These are phyloP conservation scores for Tylopilus balloui DNA, from an alignment of 768 basidiomycete species.

Conservation along the genomic window DNA sequence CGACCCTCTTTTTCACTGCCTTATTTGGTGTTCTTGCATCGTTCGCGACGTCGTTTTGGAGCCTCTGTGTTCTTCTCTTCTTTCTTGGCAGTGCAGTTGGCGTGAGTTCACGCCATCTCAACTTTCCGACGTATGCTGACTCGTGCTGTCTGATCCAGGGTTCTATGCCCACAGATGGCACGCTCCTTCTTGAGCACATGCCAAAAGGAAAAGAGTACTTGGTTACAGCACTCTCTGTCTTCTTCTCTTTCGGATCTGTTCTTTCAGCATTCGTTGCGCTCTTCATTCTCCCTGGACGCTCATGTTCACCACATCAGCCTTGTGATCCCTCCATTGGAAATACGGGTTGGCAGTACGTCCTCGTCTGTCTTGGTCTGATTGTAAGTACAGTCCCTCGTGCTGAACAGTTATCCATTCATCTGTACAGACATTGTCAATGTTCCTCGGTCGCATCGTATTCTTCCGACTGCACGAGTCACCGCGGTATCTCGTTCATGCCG, in stretches of 20 bases:
- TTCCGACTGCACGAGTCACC: slow-evolving; percentile 95
- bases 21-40: slow-evolving; percentile 82
- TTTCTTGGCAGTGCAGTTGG: slow-evolving; percentile 91
- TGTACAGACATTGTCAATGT: slow-evolving; percentile 79
- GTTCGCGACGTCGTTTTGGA: slow-evolving; percentile 60
- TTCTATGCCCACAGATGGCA: slow-evolving; percentile 96
- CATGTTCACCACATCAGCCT: slow-evolving; percentile 47
- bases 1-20: slow-evolving; percentile 85
- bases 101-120: slow-evolving; percentile 43
- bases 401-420: slow-evolving; percentile 5
- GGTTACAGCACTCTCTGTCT: slow-evolving; percentile 88
- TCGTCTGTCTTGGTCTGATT: slow-evolving; percentile 71
- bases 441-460: slow-evolving; percentile 78
- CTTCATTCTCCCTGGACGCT: slow-evolving; percentile 69
- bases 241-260: slow-evolving; percentile 92
- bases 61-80: slow-evolving; percentile 76
- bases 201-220: slow-evolving; percentile 90
- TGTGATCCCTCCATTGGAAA: slow-evolving; percentile 73
- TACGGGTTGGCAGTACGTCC: slow-evolving; percentile 84
- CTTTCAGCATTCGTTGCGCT: slow-evolving; percentile 78
- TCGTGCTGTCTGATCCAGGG: slow-evolving; percentile 45
- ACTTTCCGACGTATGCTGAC: neutral
- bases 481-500: slow-evolving; percentile 85
- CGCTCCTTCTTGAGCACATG: slow-evolving; percentile 87
- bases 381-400: slow-evolving; percentile 48